phyloP scores from a whole-genome alignment of 257 asterid genomes.

The Solanum appendiculatum region DNA sequence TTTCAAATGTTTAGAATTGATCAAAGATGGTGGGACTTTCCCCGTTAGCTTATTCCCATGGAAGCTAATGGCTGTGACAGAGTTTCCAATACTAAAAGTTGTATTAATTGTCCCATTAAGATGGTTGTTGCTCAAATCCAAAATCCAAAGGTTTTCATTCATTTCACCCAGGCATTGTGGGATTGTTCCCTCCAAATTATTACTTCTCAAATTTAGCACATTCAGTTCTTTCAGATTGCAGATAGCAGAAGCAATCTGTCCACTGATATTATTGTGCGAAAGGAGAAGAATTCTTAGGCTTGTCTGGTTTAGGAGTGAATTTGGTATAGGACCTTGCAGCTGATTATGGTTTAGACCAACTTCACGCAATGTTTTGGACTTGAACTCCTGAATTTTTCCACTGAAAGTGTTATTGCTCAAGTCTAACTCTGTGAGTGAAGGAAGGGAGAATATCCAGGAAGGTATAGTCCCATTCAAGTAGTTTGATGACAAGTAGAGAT shows the following conservation, averaged over 20 bases:
- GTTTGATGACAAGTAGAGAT: no score
- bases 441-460: no score
- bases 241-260: not conserved
- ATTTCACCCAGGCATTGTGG: not conserved
- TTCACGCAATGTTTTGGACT: rapidly evolving
- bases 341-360: not conserved
- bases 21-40: not conserved
- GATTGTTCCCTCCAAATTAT: not conserved
- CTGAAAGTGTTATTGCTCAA: not conserved
- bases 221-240: not conserved
- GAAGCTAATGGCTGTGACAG: not conserved
- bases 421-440: not conserved
- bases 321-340: not conserved
- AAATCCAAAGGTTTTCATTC: rapidly evolving
- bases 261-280: not conserved
- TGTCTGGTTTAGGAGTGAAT: not conserved
- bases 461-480: no score
- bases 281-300: rapidly evolving
- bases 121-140: not conserved
- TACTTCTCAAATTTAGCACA: not conserved
- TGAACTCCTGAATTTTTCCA: not conserved
- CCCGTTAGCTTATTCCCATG: not conserved
- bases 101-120: not conserved
- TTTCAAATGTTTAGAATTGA: not conserved
- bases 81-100: not conserved